Base-by-base conservation (phyloP, 2,329 filamentous ascomycete species). In the Fusarium udum region DNA sequence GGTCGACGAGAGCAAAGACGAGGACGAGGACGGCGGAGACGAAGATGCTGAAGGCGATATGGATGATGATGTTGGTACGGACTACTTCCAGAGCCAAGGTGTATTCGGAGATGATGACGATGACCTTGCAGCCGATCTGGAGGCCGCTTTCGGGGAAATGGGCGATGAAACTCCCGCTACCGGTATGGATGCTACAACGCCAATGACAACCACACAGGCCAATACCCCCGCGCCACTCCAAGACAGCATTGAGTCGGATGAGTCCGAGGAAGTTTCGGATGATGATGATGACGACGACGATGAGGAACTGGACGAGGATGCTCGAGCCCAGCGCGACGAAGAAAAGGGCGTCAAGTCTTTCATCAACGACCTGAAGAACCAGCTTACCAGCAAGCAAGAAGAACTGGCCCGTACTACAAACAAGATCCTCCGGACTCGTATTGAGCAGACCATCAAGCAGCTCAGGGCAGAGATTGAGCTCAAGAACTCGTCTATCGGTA, bases 311-410 rank as follows among this genome's bases (percentile, higher is more conserved):
- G 88, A 89, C 61, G 87, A 88, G 32, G 88, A 89, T 56, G 83
- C 87, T 67, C 83, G 85, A 46, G 85, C 85, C 7, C 82, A 83
- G 61, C 82, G 83, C 26, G 86, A 88, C 52, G 85, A 88, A 69
- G 83, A 86, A 69, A 85, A 88, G 71, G 87, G 88, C 68, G 85
- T 89, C 69, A 85, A 86, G 73, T 87, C 87, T 74, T 88, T 89
- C 71, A 86, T 89, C 58, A 82, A 84, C 55, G 84, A 87, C 58
- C 83, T 90, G 65, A 84, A 88, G 78, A 87, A 84, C 77, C 83
- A 87, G 75, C 84, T 89, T 24, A 81, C 83, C 42, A 79, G 80
- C 40, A 82, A 85, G 61, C 82, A 87, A 73, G 81, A 80, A 10
- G 84, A 87, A 72, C 80, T 87, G 55, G 81, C 81, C 24, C 81